These are phyloP conservation scores for Candida parachauliodes DNA, from an alignment of 805 yeast genomes.

Conservation along the genomic window DNA sequence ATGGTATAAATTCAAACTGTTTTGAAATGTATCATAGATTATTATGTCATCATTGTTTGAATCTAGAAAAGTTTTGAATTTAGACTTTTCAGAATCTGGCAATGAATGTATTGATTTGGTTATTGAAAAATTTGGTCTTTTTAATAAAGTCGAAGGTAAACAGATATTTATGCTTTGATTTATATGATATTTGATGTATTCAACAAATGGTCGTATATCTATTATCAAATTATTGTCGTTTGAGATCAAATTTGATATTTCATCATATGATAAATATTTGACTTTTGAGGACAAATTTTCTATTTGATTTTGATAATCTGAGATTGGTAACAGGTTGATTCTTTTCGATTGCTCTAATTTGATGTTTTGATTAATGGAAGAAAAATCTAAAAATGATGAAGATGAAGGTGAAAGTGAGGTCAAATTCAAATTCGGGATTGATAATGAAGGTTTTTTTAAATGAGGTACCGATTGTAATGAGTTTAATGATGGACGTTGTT, in stretches of 20 bases:
- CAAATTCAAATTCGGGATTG: not conserved
- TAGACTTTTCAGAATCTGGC: slow-evolving; percentile 46
- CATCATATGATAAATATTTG: slow-evolving; percentile 11
- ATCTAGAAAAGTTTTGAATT: slow-evolving; percentile 36
- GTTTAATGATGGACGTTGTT: not conserved
- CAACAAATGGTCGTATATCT: slow-evolving; percentile 81
- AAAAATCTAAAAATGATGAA: slow-evolving; percentile 3
- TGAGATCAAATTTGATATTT: not conserved
- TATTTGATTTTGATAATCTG: slow-evolving; percentile 19
- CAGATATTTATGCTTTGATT: slow-evolving; percentile 68
- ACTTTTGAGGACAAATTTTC: slow-evolving; percentile 20
- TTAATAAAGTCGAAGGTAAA: slow-evolving; percentile 83
- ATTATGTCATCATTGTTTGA: slow-evolving; percentile 4
- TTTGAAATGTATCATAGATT: slow-evolving; percentile 47
- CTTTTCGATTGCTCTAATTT: slow-evolving; percentile 22
- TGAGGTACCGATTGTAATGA: not conserved
- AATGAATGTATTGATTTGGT: slow-evolving; percentile 59
- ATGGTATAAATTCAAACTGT: slow-evolving; percentile 40
- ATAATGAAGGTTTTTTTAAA: not conserved
- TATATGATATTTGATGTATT: slow-evolving; percentile 58
- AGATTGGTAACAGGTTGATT: slow-evolving; percentile 17
- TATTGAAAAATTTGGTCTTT: slow-evolving; percentile 68
- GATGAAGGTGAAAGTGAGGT: not conserved
- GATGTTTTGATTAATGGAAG: slow-evolving; percentile 3
- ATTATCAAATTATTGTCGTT: slow-evolving; percentile 37